These are phyloP conservation scores for Mycena sanguinolenta DNA, from an alignment of 768 basidiomycete genomes.

Conservation along the genomic window DNA sequence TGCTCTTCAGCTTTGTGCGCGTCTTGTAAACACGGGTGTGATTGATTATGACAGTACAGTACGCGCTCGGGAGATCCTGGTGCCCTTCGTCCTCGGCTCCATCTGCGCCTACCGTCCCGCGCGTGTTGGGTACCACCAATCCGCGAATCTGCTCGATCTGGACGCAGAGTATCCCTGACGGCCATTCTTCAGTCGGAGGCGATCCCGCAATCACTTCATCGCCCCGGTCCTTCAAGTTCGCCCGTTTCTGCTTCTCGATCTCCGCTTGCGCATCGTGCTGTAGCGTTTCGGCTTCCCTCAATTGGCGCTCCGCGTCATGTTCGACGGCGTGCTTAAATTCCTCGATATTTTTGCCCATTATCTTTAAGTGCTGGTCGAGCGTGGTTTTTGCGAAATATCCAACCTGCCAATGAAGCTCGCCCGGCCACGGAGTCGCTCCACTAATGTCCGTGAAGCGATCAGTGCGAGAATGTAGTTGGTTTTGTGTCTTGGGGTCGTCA, in stretches of 20 bases:
- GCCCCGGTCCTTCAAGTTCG: conserved; percentile 51
- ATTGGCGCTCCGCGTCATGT: conserved; percentile 63
- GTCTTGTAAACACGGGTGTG: conserved; percentile 60
- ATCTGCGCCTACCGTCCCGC: conserved; percentile 67
- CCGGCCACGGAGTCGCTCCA: conserved; percentile 45
- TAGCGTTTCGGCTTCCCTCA: conserved; percentile 51
- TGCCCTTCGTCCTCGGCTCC: conserved; percentile 67
- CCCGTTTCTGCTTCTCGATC: conserved; percentile 53
- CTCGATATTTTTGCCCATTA: conserved; percentile 48
- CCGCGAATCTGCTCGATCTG: conserved; percentile 76
- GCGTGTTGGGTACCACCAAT: conserved; percentile 69
- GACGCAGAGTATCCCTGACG: conserved; percentile 75
- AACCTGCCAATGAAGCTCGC: conserved; percentile 60
- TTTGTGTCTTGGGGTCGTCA: conserved; percentile 52
- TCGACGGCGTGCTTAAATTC: conserved; percentile 55
- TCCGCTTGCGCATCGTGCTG: conserved; percentile 43
- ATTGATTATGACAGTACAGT: conserved; percentile 65
- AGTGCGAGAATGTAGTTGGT: conserved; percentile 59
- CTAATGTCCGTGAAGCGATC: conserved; percentile 58
- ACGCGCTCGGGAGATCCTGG: conserved; percentile 74
- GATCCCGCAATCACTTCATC: conserved; percentile 59
- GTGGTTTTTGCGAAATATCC: conserved; percentile 67
- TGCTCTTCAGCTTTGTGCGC: conserved; percentile 60
- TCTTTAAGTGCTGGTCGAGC: conserved; percentile 52
- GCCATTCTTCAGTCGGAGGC: conserved; percentile 71